Base-by-base conservation (phyloP, 768 basidiomycete genomes). In the Auricularia sp. region DNA sequence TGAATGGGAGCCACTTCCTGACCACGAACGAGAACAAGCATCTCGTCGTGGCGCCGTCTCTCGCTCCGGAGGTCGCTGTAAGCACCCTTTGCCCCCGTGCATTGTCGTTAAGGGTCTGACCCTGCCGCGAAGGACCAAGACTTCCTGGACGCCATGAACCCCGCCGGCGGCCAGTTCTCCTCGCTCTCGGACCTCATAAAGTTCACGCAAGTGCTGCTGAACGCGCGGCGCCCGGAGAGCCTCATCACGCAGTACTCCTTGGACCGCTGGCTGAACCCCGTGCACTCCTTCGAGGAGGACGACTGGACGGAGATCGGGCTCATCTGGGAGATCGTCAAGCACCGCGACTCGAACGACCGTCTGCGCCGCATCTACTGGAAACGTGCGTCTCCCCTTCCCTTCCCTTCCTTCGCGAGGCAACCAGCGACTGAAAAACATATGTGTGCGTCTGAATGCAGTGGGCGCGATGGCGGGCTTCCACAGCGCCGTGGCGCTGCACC, bases 121-220 rank as follows among this genome's bases (percentile, higher is more conserved):
- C 11, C 1, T 1, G 18, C 21, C 23, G n/a, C 14, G 29, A 51
- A 81, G 76, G 80, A 82, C 62, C 68, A 70, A 12, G 73, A 75
- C 61, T 75, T 82, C 64, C 64, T 70, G 18, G 78, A 79, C 61
- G 69, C 74, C 0, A 70, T 70, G 66, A 80, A 82, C 64, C 74
- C 82, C 2, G 69, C 79, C 2, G 83, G 78, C 2, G 83, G 82
- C 2, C 83, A 85, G 66, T 81, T 80, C 67, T 76, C 78, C 65
- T 83, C 82, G 0, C 72, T 84, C 11, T 68, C 76, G 1, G 84
- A 84, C 67, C 71, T 81, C 7, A 70, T 71, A 16, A 78, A 69
- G 5, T 61, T 81, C 58, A 80, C 80, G 75, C 77, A 78, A 62
- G 75, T 77, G 3, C 68, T 84, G 56, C 73, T 84, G 34, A 75